phyloP scores from a whole-genome alignment of 2,329 filamentous ascomycete genomes.

The Aspergillus fumigatiaffinis region DNA sequence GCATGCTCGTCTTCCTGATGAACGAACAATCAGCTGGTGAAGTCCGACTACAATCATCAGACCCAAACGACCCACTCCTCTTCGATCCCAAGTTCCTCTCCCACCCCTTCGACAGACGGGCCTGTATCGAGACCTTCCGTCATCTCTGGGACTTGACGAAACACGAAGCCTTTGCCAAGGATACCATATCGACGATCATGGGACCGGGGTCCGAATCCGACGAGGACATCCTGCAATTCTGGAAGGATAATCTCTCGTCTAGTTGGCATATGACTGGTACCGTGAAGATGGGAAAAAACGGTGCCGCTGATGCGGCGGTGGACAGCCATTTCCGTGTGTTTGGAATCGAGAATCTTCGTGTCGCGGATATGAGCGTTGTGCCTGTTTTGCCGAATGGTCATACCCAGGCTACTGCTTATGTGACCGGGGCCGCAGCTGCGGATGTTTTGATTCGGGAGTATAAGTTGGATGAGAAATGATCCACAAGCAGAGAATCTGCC shows the following conservation, averaged over 20 bases:
- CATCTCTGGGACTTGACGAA: slow-evolving; percentile 41
- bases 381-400: slow-evolving; percentile 47
- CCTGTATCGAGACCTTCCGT: slow-evolving; percentile 48
- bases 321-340: slow-evolving; percentile 42
- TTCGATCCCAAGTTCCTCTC: slow-evolving; percentile 53
- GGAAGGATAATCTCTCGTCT: slow-evolving; percentile 42
- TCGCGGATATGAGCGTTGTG: slow-evolving; percentile 44
- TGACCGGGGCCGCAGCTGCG: slow-evolving; percentile 50
- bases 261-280: slow-evolving; percentile 58
- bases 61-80: slow-evolving; percentile 49
- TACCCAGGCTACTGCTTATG: slow-evolving; percentile 52
- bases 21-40: slow-evolving; percentile 53
- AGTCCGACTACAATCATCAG: slow-evolving; percentile 50
- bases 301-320: slow-evolving; percentile 45
- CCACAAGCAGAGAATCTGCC: no score
- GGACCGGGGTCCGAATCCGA: slow-evolving; percentile 49
- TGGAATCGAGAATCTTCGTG: slow-evolving; percentile 36
- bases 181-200: slow-evolving; percentile 40
- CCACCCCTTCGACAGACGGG: slow-evolving; percentile 50
- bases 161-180: slow-evolving; percentile 44
- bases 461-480: neutral
- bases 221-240: slow-evolving; percentile 51
- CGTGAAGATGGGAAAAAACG: slow-evolving; percentile 52
- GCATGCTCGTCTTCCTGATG: slow-evolving; percentile 47
- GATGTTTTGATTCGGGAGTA: slow-evolving; percentile 50